These are phyloP conservation scores for Aureobasidium sp. DNA, from an alignment of 2,329 filamentous ascomycete species.

Conservation along the genomic window DNA sequence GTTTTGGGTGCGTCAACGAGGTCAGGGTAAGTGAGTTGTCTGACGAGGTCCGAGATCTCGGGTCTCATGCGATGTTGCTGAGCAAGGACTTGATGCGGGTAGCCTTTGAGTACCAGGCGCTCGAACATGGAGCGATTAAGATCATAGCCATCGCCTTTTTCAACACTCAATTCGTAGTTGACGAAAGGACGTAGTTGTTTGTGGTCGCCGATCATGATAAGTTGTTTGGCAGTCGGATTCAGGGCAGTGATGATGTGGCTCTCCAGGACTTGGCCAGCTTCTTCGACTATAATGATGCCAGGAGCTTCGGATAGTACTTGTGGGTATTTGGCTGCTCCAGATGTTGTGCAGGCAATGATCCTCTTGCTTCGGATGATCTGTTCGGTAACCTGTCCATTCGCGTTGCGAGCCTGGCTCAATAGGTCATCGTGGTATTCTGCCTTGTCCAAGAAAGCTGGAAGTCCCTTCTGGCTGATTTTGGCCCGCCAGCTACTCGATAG, in stretches of 20 bases:
- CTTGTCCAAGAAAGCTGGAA: not conserved
- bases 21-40: constrained; percentile 49
- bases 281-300: constrained; percentile 40
- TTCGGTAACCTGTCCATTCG: not conserved
- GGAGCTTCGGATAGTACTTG: constrained; percentile 47
- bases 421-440: not conserved
- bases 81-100: constrained; percentile 84
- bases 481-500: not conserved
- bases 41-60: constrained; percentile 51
- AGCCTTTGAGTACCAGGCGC: constrained; percentile 84
- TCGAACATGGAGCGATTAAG: constrained; percentile 98
- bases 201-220: constrained; percentile 79
- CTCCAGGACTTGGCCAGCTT: constrained; percentile 62
- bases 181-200: constrained; percentile 97
- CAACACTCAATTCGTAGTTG: constrained; percentile 99
- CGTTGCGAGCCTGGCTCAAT: not conserved
- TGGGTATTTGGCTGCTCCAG: constrained; percentile 46
- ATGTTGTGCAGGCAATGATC: constrained; percentile 53
- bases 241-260: constrained; percentile 53
- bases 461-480: not conserved
- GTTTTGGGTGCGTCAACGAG: constrained; percentile 46
- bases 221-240: constrained; percentile 53
- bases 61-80: constrained; percentile 94
- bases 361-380: constrained; percentile 20
- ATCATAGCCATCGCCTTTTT: constrained; percentile 55